Base-by-base conservation (phyloP, 2,329 filamentous ascomycete species). In the Phoma sp. region DNA sequence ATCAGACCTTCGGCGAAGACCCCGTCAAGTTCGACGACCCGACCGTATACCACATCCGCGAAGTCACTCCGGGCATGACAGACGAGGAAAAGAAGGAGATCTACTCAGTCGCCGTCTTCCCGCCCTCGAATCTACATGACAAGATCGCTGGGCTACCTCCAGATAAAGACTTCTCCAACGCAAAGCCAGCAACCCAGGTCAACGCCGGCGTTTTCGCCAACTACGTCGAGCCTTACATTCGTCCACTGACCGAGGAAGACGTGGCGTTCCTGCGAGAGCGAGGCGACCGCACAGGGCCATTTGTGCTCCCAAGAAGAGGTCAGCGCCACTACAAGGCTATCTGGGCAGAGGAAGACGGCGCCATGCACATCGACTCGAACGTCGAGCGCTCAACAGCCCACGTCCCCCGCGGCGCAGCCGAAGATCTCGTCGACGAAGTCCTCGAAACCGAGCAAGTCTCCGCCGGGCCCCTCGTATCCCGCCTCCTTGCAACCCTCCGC, bases 281-380 rank as follows among this genome's bases (percentile, higher is more conserved):
- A 51, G 83, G 93, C 52, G 93, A 99, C 73, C 86, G 95, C 33
- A 80, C 88, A 22, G 87, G 83, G 2, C 91, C 93, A 1, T 98
- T 97, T 66, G 80, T 93, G 33, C 91, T 96, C 75, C 92, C 93
- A 7, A 88, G 88, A 60, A 87, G 92, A 22, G 93, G 92, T 40
- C 89, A 90, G 72, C 88, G 87, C 65, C 89, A 91, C 68, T 99
- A 98, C 76, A 87, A 85, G 23, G 93, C 98, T 56, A 82, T 93
- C 8, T 99, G 95, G 95, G 89, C 91, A 0, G 92, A 96, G 62
- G 95, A 99, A 72, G 95, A 99, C 68, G 91, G 91, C 8, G 81
- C 85, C 42, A 89, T 91, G 80, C 82, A 87, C 33, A 79, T 93
- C 7, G 91, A 96, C 69, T 82, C 84, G 4, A 82, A 84, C 4